These are phyloP conservation scores for Cinchona pubescens DNA, from an alignment of 257 asterid genomes.

Conservation along the genomic window DNA sequence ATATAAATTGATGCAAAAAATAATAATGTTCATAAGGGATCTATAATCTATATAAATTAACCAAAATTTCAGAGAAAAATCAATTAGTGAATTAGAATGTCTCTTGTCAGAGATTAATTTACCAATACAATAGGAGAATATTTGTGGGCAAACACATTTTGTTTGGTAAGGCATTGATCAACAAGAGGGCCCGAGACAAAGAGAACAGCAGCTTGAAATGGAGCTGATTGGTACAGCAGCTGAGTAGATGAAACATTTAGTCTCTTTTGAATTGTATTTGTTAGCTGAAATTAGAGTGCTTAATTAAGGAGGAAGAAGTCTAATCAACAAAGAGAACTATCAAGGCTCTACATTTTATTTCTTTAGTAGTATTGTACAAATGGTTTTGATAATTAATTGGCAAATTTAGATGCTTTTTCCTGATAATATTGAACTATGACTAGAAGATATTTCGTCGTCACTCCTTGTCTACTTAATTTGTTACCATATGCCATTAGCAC, in stretches of 20 bases:
- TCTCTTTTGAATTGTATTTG: conserved; percentile 88
- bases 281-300: conserved; percentile 46
- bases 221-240: conserved; percentile 82
- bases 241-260: conserved; percentile 81
- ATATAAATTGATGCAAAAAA: conserved; percentile 59
- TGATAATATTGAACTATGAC: too few relatives aligned
- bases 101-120: not conserved
- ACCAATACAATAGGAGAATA: conserved; percentile 72
- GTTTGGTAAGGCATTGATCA: conserved; percentile 67
- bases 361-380: not conserved
- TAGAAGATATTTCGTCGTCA: not conserved
- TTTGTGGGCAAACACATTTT: conserved; percentile 65
- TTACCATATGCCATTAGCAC: not conserved
- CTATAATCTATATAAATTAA: too few relatives aligned
- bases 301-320: conserved; percentile 27
- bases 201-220: conserved; percentile 81
- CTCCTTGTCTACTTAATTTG: not conserved
- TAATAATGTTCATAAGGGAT: not conserved
- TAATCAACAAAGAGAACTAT: not conserved
- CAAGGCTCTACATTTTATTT: not conserved
- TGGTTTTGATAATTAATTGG: not conserved
- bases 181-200: conserved; percentile 68
- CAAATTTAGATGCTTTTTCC: not conserved
- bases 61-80: not conserved
- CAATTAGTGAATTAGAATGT: not conserved